Evolutionary conservation across 2,329 filamentous ascomycete genomes (phyloP).

Genomic region (Lasiodiplodia gonubiensis): DNA sequence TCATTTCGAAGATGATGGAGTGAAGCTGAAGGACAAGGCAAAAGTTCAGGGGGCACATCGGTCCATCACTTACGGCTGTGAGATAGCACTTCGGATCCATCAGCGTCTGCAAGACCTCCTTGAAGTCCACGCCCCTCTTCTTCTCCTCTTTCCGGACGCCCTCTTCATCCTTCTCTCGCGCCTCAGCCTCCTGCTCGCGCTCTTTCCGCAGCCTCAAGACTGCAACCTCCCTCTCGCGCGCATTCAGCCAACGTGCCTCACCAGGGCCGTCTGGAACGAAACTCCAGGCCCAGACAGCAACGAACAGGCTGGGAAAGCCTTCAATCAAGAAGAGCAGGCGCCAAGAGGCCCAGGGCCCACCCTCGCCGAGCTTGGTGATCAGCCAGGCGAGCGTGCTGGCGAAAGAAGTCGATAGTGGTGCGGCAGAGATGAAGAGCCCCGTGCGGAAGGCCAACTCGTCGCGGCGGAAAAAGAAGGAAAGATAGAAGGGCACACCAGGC

Average conservation of each 20-base stretch:
- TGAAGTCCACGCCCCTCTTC: constrained; percentile 54
- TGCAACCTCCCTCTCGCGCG: constrained; percentile 66
- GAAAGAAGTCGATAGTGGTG: constrained; percentile 67
- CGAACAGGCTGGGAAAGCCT: constrained; percentile 80
- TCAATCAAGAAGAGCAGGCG: constrained; percentile 83
- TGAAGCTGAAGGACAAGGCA: background rate
- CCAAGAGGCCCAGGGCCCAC: constrained; percentile 78
- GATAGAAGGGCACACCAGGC: constrained; percentile 67
- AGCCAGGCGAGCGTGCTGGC: constrained; percentile 80
- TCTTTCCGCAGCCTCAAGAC: constrained; percentile 67
- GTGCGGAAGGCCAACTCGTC: constrained; percentile 83
- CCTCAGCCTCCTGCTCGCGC: constrained; percentile 45
- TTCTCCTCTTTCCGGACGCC: constrained; percentile 20
- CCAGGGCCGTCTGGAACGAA: constrained; percentile 76
- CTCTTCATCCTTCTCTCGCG: constrained; percentile 35
- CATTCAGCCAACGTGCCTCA: constrained; percentile 50
- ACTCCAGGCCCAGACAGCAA: constrained; percentile 74
- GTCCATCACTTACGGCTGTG: constrained; percentile 60
- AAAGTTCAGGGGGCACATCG: background rate
- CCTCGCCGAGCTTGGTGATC: constrained; percentile 68
- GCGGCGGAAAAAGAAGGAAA: constrained; percentile 67
- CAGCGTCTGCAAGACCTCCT: constrained; percentile 65
- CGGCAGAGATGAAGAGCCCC: constrained; percentile 82
- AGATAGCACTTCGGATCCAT: constrained; percentile 74
- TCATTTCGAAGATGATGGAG: background rate